Conservation (phyloP, 768 basidiomycete genomes). For the Pleurotus platypus region DNA sequence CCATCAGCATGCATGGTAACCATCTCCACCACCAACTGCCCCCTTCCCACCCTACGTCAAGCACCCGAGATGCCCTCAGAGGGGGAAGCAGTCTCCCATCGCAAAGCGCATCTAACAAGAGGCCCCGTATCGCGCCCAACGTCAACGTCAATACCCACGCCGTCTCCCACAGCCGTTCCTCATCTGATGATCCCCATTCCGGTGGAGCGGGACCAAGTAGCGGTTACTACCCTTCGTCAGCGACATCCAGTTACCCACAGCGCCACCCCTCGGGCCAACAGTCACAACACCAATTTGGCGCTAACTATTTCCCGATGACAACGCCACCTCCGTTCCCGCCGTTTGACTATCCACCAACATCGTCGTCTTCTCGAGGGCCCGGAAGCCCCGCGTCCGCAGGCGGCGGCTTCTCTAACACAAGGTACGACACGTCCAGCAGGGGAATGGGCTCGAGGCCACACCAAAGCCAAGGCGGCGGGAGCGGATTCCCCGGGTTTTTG, state of each 20-base stretch:
- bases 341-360: conserved; percentile 8
- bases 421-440: neutral
- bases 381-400: neutral
- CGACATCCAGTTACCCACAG: neutral
- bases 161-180: conserved; percentile 19
- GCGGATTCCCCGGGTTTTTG: neutral
- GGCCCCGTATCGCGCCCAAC: conserved; percentile 15
- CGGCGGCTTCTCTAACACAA: neutral
- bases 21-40: conserved; percentile 16
- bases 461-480: neutral
- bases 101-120: conserved; percentile 18
- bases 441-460: neutral
- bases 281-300: conserved; percentile 16
- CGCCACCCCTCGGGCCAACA: conserved; percentile 6
- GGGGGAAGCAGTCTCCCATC: conserved; percentile 1
- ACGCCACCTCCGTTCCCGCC: conserved; percentile 10
- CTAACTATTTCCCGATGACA: conserved; percentile 23
- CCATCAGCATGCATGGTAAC: conserved; percentile 23
- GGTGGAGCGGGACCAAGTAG: conserved; percentile 7
- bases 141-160: conserved; percentile 8
- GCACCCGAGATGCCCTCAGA: conserved; percentile 21
- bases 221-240: conserved; percentile 10
- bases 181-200: conserved; percentile 19
- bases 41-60: conserved; percentile 24
- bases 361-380: conserved; percentile 14